phyloP scores from a whole-genome alignment of 371 early-diverging fungal genomes.

The Mucor racemosus region DNA sequence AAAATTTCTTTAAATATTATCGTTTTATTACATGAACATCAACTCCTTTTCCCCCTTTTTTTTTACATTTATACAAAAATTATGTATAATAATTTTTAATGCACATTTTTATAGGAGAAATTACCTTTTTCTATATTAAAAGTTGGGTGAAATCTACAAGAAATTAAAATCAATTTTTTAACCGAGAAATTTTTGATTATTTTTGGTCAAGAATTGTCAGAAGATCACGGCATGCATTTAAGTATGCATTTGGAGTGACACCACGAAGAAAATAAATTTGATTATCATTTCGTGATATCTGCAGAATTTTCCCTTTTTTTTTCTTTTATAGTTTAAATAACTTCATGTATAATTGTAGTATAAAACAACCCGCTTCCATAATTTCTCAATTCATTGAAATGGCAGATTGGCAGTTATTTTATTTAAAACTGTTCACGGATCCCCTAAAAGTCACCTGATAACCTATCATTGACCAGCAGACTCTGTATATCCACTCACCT shows the following conservation, averaged over 20 bases:
- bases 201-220: not conserved
- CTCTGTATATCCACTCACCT: not conserved
- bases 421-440: too few species aligned
- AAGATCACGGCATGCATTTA: slow-evolving; percentile 1
- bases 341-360: too few species aligned
- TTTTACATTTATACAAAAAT: not conserved
- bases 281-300: not conserved
- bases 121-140: not conserved
- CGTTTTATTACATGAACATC: not conserved
- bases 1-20: slow-evolving; percentile 14
- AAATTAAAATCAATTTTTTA: not conserved
- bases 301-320: too few species aligned
- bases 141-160: not conserved
- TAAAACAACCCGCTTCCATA: too few species aligned
- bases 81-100: slow-evolving; percentile 4
- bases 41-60: not conserved
- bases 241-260: slow-evolving; percentile 1
- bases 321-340: too few species aligned
- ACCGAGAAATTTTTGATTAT: not conserved
- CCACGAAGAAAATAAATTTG: not conserved
- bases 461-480: not conserved
- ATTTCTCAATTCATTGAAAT: too few species aligned
- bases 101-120: slow-evolving; percentile 1
- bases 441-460: not conserved
- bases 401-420: too few species aligned